Evolutionary conservation across 768 basidiomycete species (phyloP).

Genomic region (Pleurotus ostreatus): DNA sequence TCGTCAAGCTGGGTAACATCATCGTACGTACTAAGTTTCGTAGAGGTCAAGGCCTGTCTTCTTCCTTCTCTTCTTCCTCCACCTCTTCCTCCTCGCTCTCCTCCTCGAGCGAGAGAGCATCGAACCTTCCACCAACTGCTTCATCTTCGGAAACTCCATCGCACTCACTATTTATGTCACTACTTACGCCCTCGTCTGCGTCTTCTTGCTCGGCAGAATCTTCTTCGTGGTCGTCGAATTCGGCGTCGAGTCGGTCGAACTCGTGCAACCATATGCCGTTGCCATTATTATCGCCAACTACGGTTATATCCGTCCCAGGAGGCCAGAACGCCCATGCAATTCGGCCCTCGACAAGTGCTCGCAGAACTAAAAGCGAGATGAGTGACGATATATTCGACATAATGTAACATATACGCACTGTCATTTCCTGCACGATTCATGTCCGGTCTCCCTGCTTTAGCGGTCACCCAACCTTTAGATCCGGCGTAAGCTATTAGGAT

Average conservation of each 20-base stretch:
- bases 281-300: constrained; percentile 22
- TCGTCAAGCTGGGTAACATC: too few relatives aligned
- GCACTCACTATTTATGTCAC: constrained; percentile 24
- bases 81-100: constrained; percentile 24
- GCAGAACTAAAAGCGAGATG: constrained; percentile 51
- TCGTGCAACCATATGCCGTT: constrained; percentile 59
- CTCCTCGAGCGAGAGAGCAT: constrained; percentile 34
- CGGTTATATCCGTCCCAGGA: constrained; percentile 35
- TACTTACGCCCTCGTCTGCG: constrained; percentile 17
- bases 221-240: constrained; percentile 26
- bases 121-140: constrained; percentile 30
- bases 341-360: constrained; percentile 77
- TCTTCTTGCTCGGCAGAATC: constrained; percentile 21
- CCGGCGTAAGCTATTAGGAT: constrained; percentile 76
- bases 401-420: constrained; percentile 42
- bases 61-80: constrained; percentile 17
- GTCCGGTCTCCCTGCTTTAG: constrained; percentile 88
- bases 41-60: not conserved
- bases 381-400: not conserved
- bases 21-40: not conserved
- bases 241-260: constrained; percentile 26
- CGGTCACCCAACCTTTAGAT: constrained; percentile 82
- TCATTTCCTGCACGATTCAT: constrained; percentile 86
- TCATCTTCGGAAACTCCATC: constrained; percentile 15
- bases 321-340: constrained; percentile 89